These are phyloP conservation scores for Aureobasidium sp. DNA, from an alignment of 2,329 filamentous ascomycete species.

Conservation along the genomic window DNA sequence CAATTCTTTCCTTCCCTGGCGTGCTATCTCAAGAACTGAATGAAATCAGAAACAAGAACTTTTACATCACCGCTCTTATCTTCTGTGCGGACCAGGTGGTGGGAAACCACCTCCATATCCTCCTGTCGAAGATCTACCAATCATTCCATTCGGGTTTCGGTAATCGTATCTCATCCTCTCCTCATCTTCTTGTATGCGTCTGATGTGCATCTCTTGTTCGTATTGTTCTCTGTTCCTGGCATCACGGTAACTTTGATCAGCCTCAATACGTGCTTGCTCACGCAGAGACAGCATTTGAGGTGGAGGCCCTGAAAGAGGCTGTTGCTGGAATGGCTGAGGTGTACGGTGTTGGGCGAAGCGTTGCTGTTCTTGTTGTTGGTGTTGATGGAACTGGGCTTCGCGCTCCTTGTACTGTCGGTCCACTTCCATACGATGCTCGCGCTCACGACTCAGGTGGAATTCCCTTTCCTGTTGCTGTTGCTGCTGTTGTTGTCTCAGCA, in stretches of 20 bases:
- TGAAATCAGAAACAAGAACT: neutral
- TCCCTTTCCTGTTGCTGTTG: constrained; percentile 16
- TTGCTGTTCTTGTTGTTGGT: constrained; percentile 10
- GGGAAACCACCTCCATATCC: constrained; percentile 4
- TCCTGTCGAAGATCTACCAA: neutral
- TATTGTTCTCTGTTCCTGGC: constrained; percentile 1
- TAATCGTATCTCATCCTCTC: constrained; percentile 10
- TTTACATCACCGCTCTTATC: neutral
- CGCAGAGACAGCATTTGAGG: neutral
- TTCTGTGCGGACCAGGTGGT: constrained; percentile 1
- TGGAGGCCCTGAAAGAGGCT: neutral
- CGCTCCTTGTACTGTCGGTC: constrained; percentile 11
- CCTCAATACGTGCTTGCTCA: constrained; percentile 7
- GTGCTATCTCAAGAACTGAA: neutral
- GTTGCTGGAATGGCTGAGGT: neutral
- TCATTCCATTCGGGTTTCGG: neutral
- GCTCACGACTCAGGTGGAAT: constrained; percentile 1
- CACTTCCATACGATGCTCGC: constrained; percentile 10
- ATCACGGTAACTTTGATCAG: constrained; percentile 4
- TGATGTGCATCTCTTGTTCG: constrained; percentile 1
- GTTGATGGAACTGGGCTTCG: constrained; percentile 4
- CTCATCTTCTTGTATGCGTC: constrained; percentile 8
- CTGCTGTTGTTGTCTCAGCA: constrained; percentile 13
- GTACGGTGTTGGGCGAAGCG: neutral
- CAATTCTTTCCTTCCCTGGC: neutral